Conservation (phyloP, 106 monocot species). For the Dioscorea alata region DNA sequence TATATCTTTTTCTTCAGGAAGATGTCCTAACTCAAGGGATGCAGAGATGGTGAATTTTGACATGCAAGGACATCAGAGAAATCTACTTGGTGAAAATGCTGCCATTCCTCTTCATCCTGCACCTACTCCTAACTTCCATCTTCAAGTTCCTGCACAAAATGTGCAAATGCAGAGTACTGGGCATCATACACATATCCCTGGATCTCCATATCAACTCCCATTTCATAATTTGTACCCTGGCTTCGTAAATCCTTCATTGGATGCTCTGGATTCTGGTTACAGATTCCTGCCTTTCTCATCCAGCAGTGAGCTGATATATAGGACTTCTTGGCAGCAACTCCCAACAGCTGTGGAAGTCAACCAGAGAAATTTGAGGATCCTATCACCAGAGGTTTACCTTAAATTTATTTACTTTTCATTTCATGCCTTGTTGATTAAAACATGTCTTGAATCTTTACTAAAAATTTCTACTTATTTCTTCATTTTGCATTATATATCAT, state of each 20-base stretch:
- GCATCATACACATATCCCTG: constrained; percentile 14
- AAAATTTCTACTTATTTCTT: too few species aligned
- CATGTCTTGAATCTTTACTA: too few species aligned
- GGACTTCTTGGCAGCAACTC: constrained; percentile 1
- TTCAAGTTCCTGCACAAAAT: constrained; percentile 12
- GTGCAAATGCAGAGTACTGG: constrained; percentile 17
- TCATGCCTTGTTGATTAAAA: too few species aligned
- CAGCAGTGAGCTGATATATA: constrained; percentile 14
- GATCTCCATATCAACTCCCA: constrained; percentile 11
- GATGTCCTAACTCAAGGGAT: constrained; percentile 14
- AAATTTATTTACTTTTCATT: not conserved
- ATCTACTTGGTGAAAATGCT: constrained; percentile 9
- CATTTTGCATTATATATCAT: too few species aligned
- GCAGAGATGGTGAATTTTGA: too few species aligned
- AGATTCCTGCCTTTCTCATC: constrained; percentile 15
- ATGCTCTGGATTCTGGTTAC: constrained; percentile 11
- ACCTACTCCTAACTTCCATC: constrained; percentile 28
- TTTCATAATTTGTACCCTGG: not conserved
- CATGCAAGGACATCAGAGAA: constrained; percentile 13
- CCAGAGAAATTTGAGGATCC: constrained; percentile 15
- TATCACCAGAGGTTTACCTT: constrained; percentile 25
- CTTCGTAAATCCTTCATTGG: constrained; percentile 14
- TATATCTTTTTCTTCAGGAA: constrained; percentile 12
- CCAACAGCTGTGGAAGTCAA: constrained; percentile 14
- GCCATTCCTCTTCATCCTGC: constrained; percentile 14